Conservation (phyloP, 2,329 filamentous ascomycete genomes). For the Proliferodiscus dingleyae region DNA sequence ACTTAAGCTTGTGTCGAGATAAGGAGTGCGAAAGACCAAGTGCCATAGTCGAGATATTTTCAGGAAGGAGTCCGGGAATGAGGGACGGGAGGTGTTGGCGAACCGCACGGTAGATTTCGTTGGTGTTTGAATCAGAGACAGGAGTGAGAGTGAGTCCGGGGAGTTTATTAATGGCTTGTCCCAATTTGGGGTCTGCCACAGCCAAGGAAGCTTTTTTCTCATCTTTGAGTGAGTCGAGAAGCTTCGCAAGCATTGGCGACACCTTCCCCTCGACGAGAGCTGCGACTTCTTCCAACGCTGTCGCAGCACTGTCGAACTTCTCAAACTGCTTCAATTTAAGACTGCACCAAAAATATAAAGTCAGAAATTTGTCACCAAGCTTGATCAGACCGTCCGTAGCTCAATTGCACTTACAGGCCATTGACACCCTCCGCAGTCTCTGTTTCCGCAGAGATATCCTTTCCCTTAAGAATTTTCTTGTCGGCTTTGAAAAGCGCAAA, state of each 20-base stretch:
- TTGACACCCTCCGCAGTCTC: constrained; percentile 79
- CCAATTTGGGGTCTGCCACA: constrained; percentile 89
- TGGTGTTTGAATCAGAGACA: constrained; percentile 74
- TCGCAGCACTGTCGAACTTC: constrained; percentile 92
- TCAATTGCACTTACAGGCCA: constrained; percentile 62
- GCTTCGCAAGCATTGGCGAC: constrained; percentile 73
- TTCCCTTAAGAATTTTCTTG: constrained; percentile 93
- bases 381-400: constrained; percentile 3
- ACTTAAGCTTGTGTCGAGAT: constrained; percentile 96
- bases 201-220: constrained; percentile 96
- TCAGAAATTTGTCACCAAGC: constrained; percentile 17
- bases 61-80: constrained; percentile 78
- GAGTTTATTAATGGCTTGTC: constrained; percentile 86
- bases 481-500: constrained; percentile 98
- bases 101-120: constrained; percentile 91
- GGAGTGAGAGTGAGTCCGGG: constrained; percentile 81
- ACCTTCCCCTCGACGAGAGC: constrained; percentile 91
- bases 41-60: constrained; percentile 89
- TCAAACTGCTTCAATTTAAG: constrained; percentile 95
- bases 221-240: constrained; percentile 88
- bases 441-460: constrained; percentile 70
- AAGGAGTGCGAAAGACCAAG: constrained; percentile 96
- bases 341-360: constrained; percentile 39
- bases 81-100: constrained; percentile 85
- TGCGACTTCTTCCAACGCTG: constrained; percentile 85